Evolutionary conservation across 2,329 filamentous ascomycete species (phyloP).

Genomic region (Exserohilum turcica): DNA sequence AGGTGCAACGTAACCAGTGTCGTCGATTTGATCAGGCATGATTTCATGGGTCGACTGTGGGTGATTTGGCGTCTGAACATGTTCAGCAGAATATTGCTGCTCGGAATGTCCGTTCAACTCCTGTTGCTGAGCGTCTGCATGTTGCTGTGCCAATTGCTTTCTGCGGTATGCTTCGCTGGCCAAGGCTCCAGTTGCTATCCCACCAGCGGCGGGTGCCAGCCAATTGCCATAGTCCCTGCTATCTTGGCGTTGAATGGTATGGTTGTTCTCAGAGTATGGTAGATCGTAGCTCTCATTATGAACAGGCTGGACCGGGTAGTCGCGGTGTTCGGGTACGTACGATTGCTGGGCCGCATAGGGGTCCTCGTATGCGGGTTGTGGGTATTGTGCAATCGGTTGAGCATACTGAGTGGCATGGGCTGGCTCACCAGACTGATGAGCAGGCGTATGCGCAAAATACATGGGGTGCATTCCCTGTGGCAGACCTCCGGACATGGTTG

Average conservation of each 20-base stretch:
- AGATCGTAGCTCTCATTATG: slow-evolving; percentile 2
- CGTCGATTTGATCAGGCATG: slow-evolving; percentile 18
- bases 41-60: slow-evolving; percentile 20
- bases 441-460: slow-evolving; percentile 26
- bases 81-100: slow-evolving; percentile 13
- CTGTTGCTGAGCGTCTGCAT: slow-evolving; percentile 33
- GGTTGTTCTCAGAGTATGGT: slow-evolving; percentile 4
- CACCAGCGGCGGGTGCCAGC: slow-evolving; percentile 59
- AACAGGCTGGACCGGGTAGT: slow-evolving; percentile 6
- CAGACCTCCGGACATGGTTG: slow-evolving; percentile 63
- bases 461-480: slow-evolving; percentile 47
- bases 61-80: slow-evolving; percentile 1
- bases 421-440: slow-evolving; percentile 26
- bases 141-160: slow-evolving; percentile 36
- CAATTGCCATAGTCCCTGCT: slow-evolving; percentile 59
- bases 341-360: slow-evolving; percentile 23
- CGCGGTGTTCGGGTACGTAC: slow-evolving; percentile 5
- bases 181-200: slow-evolving; percentile 49
- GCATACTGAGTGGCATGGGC: slow-evolving; percentile 8
- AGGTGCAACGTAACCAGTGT: slow-evolving; percentile 16
- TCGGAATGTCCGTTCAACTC: slow-evolving; percentile 20
- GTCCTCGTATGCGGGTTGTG: slow-evolving; percentile 22
- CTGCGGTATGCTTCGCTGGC: slow-evolving; percentile 43
- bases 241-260: slow-evolving; percentile 37
- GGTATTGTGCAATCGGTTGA: slow-evolving; percentile 8